phyloP scores from a whole-genome alignment of 2,329 filamentous ascomycete species.

The Fusarium fujikuroi region DNA sequence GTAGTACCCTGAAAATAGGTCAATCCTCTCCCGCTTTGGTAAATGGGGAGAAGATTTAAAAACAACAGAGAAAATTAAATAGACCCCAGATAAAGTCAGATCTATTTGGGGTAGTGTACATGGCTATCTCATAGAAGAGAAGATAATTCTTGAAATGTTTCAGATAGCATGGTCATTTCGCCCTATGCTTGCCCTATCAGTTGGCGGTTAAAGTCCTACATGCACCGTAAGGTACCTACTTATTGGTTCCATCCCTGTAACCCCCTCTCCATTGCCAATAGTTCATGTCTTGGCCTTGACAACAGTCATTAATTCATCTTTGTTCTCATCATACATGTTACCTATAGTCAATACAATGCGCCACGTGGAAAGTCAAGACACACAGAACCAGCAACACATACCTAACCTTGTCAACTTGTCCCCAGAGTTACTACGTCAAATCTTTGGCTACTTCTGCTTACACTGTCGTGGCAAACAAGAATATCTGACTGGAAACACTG shows the following conservation, averaged over 20 bases:
- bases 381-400: not conserved
- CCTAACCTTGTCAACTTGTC: constrained; percentile 5
- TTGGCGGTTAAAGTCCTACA: not conserved
- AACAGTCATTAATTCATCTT: not conserved
- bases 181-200: not conserved
- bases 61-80: not conserved
- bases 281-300: not conserved
- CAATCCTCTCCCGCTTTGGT: not conserved
- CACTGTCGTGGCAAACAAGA: constrained; percentile 21
- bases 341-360: not conserved
- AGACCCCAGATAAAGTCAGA: not conserved
- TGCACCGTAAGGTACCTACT: not conserved
- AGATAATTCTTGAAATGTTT: not conserved
- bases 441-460: constrained; percentile 27
- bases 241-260: not conserved
- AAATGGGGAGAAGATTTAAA: not conserved
- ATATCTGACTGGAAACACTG: not conserved
- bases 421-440: constrained; percentile 14
- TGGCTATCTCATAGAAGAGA: not conserved
- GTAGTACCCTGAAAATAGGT: not conserved
- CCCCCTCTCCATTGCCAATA: not conserved
- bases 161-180: not conserved
- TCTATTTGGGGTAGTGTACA: not conserved
- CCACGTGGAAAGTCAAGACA: not conserved
- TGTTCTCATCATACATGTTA: not conserved